Base-by-base conservation (phyloP, 2,329 filamentous ascomycete genomes). In the Ophiognomonia clavigignenti-juglandacearum region DNA sequence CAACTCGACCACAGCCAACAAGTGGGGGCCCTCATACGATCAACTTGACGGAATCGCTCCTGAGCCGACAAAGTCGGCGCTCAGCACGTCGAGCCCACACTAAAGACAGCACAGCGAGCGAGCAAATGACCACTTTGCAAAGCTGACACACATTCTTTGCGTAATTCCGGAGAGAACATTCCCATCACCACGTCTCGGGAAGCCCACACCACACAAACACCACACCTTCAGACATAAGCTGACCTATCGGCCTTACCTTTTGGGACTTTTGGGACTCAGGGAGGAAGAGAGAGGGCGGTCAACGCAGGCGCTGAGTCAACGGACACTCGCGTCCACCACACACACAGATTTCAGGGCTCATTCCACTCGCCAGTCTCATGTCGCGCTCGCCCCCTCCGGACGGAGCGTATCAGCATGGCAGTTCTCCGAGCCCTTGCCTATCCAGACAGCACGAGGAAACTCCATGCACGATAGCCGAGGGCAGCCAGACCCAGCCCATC, bases 381-480 rank as follows among this genome's bases (percentile, higher is more conserved):
- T 51, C 51, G 18, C 53, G 45, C 16, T 60, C 58, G 11, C 57
- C 57, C 9, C 53, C 57, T 4, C 45, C 56, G 9, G 57, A 58
- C 36, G 57, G 56, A 9, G 53, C 34, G n/a, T 43, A 34, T 16
- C 49, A 47, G n/a, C 40, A 49, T 43, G 39, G 49, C 36, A 48
- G 50, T 31, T 51, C 43, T 9, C 41, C 46, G 20, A 53, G 51
- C 39, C 44, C 35, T 38, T 37, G 39, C 39, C 43, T 40, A 36
- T 20, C 27, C 14, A 43, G 45, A 31, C 41, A 45, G 32, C 36
- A 23, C 48, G 53, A 31, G 27, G 45, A 18, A 40, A 54, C 39
- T n/a, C 39, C 49, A 23, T 52, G 39, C 29, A n/a, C 29, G 5
- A 37, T 35, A n/a, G n/a, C n/a, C 11, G 46, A 48, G n/a, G 56